Percentiles rank a stretch among this genome's conserved stretches.
phyloP scores from a whole-genome alignment of 441 rosid genomes.

The Capsella rubella region DNA sequence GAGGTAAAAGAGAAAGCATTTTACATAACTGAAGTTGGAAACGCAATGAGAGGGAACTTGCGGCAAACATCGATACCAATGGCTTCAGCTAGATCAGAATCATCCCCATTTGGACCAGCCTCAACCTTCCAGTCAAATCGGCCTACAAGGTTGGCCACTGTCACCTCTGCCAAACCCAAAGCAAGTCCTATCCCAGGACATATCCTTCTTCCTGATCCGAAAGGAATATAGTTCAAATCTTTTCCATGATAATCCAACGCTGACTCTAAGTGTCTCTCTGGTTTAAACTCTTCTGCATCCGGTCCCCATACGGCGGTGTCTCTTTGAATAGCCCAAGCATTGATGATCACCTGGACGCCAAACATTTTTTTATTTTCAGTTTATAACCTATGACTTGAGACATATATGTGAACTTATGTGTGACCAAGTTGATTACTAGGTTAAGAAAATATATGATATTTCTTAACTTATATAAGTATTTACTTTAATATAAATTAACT shows the following conservation, averaged over 20 bases:
- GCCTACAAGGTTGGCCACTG: slow-evolving; percentile 12
- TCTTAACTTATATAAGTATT: not conserved
- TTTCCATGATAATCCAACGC: slow-evolving; percentile 13
- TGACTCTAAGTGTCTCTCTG: slow-evolving; percentile 27
- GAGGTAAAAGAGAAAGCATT: not conserved
- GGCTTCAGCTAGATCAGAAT: slow-evolving; percentile 6
- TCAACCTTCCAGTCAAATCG: slow-evolving; percentile 7
- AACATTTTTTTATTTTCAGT: no score
- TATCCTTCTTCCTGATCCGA: slow-evolving; percentile 24
- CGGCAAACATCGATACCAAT: slow-evolving; percentile 20
- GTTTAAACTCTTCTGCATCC: slow-evolving; percentile 32
- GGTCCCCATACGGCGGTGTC: slow-evolving; percentile 28
- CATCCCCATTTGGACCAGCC: not conserved
- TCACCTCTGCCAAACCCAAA: not conserved
- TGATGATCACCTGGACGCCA: slow-evolving; percentile 18
- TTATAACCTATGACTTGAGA: no score
- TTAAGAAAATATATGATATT: no score
- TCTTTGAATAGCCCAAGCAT: slow-evolving; percentile 33
- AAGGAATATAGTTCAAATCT: slow-evolving; percentile 25
- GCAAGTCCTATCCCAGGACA: slow-evolving; percentile 21
- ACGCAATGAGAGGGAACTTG: slow-evolving; percentile 11
- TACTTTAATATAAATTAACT: not conserved
- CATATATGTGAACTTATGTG: no score
- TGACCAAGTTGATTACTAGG: no score
- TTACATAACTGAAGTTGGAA: slow-evolving; percentile 13